These are phyloP conservation scores for Penicillium palitans DNA, from an alignment of 2,329 filamentous ascomycete species.

Conservation along the genomic window DNA sequence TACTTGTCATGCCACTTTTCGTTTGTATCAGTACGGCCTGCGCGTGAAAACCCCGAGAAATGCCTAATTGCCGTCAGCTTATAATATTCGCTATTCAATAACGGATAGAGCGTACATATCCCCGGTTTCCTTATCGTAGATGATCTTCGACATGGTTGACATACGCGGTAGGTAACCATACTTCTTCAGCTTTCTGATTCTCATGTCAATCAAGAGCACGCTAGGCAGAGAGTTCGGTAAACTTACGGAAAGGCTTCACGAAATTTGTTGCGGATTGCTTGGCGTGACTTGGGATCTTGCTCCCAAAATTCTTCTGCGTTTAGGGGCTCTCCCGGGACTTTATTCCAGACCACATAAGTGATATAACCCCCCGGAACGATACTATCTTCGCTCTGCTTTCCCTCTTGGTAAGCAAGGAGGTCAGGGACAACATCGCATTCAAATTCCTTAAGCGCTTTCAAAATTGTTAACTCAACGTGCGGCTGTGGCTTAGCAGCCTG, in stretches of 20 bases:
- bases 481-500: background rate
- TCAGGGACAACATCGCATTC: background rate
- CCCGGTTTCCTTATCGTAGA: background rate
- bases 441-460: background rate
- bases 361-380: background rate
- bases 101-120: background rate
- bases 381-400: background rate
- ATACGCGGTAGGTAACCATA: background rate
- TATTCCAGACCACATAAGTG: background rate
- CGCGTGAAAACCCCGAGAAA: background rate
- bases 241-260: background rate
- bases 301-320: background rate
- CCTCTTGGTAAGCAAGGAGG: background rate
- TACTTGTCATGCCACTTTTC: slow-evolving; percentile 3
- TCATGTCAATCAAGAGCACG: background rate
- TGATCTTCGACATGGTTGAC: background rate
- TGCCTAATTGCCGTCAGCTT: background rate
- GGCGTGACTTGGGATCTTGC: background rate
- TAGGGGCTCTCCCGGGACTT: background rate
- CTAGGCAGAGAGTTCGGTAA: background rate
- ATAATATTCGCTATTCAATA: background rate
- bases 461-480: background rate
- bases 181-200: background rate
- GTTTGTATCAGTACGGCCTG: background rate
- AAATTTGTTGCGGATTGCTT: background rate